Conservation (phyloP, 495 filamentous ascomycete genomes). For the Letharia lupina region DNA sequence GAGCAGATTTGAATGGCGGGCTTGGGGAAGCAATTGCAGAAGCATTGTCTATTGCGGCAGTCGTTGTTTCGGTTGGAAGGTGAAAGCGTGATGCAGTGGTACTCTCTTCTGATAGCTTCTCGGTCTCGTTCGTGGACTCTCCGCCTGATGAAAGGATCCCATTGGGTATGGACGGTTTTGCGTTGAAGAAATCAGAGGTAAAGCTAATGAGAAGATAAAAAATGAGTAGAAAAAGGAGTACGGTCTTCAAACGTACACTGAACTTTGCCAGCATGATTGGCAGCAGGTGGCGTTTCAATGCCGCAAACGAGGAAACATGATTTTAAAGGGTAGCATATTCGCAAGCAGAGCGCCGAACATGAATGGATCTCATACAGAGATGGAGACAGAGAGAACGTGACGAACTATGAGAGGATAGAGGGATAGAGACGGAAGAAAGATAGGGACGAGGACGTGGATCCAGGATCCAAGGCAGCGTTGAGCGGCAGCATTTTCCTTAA, state of each 20-base stretch:
- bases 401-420: background rate
- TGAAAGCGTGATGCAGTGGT: background rate
- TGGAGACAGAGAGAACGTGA: background rate
- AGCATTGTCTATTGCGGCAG: background rate
- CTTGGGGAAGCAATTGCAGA: background rate
- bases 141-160: background rate
- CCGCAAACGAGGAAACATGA: background rate
- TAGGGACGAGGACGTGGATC: background rate
- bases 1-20: background rate
- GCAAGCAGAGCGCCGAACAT: background rate
- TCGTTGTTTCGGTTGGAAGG: background rate
- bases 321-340: background rate
- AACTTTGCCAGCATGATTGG: background rate
- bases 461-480: too few species aligned
- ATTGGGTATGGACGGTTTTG: background rate
- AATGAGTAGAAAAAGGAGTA: background rate
- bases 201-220: background rate
- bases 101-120: background rate
- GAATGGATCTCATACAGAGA: background rate
- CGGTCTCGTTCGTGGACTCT: background rate
- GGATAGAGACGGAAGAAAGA: background rate
- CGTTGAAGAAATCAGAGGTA: background rate
- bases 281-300: background rate
- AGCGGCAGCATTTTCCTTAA: background rate
- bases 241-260: background rate